Evolutionary conservation across 495 filamentous ascomycete species (phyloP).

Genomic region (Xylona heveae): DNA sequence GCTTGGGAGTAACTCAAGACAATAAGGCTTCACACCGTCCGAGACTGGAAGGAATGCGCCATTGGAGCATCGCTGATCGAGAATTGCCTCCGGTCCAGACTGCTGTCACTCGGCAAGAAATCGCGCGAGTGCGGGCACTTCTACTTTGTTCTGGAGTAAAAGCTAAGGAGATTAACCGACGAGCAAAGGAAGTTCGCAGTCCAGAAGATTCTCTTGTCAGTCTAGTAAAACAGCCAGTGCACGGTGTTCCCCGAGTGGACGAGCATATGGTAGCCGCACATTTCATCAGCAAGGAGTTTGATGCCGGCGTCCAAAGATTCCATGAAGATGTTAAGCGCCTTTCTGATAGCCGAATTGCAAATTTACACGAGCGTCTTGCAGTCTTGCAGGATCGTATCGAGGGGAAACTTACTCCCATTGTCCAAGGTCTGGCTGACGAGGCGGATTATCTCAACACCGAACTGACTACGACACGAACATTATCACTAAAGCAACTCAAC

Average conservation of each 20-base stretch:
- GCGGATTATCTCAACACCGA: slow-evolving; percentile 56
- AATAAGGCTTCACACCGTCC: slow-evolving; percentile 11
- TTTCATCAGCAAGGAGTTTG: slow-evolving; percentile 33
- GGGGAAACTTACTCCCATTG: slow-evolving; percentile 37
- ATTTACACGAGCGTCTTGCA: slow-evolving; percentile 24
- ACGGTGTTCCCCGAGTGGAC: slow-evolving; percentile 29
- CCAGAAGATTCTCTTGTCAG: slow-evolving; percentile 18
- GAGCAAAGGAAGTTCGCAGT: slow-evolving; percentile 26
- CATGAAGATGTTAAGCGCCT: slow-evolving; percentile 32
- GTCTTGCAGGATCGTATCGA: slow-evolving; percentile 27
- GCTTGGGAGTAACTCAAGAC: slow-evolving; percentile 18
- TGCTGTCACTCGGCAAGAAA: slow-evolving; percentile 34
- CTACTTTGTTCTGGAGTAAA: slow-evolving; percentile 71
- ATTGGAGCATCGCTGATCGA: slow-evolving; percentile 57
- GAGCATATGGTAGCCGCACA: slow-evolving; percentile 50
- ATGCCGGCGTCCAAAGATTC: slow-evolving; percentile 28
- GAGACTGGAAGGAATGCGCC: slow-evolving; percentile 16
- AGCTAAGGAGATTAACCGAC: slow-evolving; percentile 52
- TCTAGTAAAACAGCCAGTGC: slow-evolving; percentile 16
- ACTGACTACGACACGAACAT: slow-evolving; percentile 47
- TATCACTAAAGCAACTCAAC: slow-evolving; percentile 54
- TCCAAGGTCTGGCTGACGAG: slow-evolving; percentile 44
- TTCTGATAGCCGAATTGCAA: slow-evolving; percentile 19
- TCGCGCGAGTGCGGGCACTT: slow-evolving; percentile 50
- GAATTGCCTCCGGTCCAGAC: slow-evolving; percentile 19